Base-by-base conservation (phyloP, 2,329 filamentous ascomycete genomes). In the Aquanectria penicillioides region DNA sequence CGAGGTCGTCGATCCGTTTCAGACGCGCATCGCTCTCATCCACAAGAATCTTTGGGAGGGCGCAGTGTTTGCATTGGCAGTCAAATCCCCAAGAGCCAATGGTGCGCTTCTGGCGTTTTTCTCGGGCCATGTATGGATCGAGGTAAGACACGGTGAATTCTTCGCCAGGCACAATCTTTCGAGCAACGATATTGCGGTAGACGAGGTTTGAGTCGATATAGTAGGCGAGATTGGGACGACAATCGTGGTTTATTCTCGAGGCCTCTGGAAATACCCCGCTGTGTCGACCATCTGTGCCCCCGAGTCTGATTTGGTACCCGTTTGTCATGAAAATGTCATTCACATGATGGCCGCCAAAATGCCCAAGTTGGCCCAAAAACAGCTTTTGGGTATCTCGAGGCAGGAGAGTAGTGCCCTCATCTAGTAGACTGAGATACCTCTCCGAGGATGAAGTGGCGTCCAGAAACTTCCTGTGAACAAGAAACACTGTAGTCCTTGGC, bases 91-190 rank as follows among this genome's bases (percentile, higher is more conserved):
- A 57, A 6, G 26, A 7, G 2, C 6, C 15, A 3, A 28, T n/a
- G 3, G 36, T 26, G 10, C 29, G 34, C 5, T 20, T 11, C 37
- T 43, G 36, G 8, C 53, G 44, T 20, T 13, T 8, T 15, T 13
- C 15, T 9, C 44, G 31, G 4, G 8, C 7, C 20, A 25, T 28
- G 11, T 43, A 25, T 9, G 53, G 53, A 13, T 50, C 12, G n/a
- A 50, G 34, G 28, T 57, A 57, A 2, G 53, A 28, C 5, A 57
- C 44, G 15, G 53, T 57, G 12, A 57, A 18, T 37, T 57, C 53
- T 28, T 57, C 36, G 36, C 44, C 53, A 4, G 34, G n/a, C 12
- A 36, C 10, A 8, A 57, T 49, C 6, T 28, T 18, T 18, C 44
- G 43, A 5, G 18, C 53, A 3, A 44, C 44, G 20, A 11, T n/a